A percentile compares a stretch with the other conserved stretches of the same genome.
Conservation (phyloP, 306 rosid genomes). For the Corylus avellana region DNA sequence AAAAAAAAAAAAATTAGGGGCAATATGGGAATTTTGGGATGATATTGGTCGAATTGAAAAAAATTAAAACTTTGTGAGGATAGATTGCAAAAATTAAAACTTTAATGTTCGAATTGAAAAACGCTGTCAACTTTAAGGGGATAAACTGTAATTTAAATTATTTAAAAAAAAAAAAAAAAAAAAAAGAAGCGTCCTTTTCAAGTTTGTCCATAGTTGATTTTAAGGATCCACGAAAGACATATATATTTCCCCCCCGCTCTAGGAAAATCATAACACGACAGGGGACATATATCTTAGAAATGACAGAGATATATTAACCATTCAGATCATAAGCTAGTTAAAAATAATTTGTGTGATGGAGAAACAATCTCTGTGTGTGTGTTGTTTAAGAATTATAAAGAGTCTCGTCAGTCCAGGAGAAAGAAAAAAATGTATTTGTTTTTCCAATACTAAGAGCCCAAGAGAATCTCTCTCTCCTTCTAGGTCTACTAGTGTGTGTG, state of each 20-base stretch:
- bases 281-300: neutral
- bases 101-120: too few species aligned
- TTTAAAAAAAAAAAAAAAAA: neutral
- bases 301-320: neutral
- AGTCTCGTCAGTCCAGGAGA: neutral
- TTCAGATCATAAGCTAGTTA: too few species aligned
- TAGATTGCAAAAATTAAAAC: too few species aligned
- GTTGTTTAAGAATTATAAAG: neutral
- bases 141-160: too few species aligned
- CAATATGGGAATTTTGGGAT: too few species aligned
- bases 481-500: slow-evolving; percentile 1
- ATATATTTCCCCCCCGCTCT: too few species aligned
- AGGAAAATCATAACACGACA: too few species aligned
- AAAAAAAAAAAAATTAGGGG: too few species aligned
- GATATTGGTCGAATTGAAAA: too few species aligned
- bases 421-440: neutral
- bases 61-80: too few species aligned
- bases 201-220: slow-evolving; percentile 5
- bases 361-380: neutral
- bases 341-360: neutral
- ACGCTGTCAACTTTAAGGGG: too few species aligned
- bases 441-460: slow-evolving; percentile 1
- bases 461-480: slow-evolving; percentile 40
- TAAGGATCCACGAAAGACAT: neutral
- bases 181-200: neutral